Conservation (phyloP, 345 rosid species). For the Murraya paniculata region DNA sequence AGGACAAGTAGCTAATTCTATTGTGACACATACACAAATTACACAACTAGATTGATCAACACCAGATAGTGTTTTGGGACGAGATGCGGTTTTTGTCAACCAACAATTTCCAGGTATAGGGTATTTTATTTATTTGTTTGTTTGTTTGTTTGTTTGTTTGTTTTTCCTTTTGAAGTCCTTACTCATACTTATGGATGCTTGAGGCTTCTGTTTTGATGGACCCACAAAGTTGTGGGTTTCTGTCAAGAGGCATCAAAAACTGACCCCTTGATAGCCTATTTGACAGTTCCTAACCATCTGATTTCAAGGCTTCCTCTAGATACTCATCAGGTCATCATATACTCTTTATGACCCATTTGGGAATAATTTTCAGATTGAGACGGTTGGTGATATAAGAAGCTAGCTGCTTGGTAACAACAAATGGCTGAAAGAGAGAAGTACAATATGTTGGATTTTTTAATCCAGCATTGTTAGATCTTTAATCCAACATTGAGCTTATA, state of each 20-base stretch:
- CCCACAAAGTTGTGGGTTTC: not conserved
- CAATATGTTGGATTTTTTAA: too few species aligned
- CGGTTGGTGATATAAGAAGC: not conserved
- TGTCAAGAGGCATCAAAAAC: not conserved
- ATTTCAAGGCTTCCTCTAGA: not conserved
- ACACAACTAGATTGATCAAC: not conserved
- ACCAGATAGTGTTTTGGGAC: not conserved
- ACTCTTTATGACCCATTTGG: not conserved
- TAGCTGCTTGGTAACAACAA: not conserved
- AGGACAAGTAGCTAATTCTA: not conserved
- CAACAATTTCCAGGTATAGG: not conserved
- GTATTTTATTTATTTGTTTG: too few species aligned
- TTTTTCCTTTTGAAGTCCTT: not conserved
- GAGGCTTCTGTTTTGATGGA: not conserved
- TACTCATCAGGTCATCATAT: not conserved
- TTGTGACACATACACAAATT: not conserved
- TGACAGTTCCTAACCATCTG: constrained; percentile 2
- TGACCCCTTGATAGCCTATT: not conserved
- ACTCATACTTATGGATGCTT: not conserved
- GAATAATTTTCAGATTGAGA: not conserved
- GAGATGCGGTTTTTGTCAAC: not conserved
- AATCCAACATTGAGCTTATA: too few species aligned
- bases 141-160: too few species aligned
- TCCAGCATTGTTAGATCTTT: too few species aligned
- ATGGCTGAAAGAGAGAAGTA: not conserved